Base-by-base conservation (phyloP, 805 yeast species). In the Pichia californica region DNA sequence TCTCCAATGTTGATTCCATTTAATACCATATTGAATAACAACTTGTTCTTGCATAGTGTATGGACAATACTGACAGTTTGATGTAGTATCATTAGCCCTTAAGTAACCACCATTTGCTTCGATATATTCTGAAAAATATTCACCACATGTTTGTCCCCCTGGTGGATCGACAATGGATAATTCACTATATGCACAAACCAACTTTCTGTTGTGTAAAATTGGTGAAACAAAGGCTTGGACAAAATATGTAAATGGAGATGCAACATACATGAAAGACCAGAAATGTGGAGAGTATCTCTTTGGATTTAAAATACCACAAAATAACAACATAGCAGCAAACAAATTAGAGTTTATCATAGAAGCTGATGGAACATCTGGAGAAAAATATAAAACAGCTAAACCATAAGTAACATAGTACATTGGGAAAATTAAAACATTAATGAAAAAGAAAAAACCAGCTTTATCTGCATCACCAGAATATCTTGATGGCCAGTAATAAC, bases 211-310 rank as follows among this genome's bases (percentile, higher is more conserved):
- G 50, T 81, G 81, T 41, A 72, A 68, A 25, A 59, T 63, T 28
- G 65, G 69, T 36, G 79, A 66, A 49, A 82, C 68, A 40, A 76
- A 68, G 31, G 52, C 53, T 48, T 77, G 79, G 46, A 86, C 67
- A 57, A 82, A 76, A 57, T 87, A 86, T 1, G 91, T 83, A 63
- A 74, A 74, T 14, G 84, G 94, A 19, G 86, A 80, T 19, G 70
- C 71, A 51, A 82, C 74, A 73, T 83, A 81, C 88, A 87, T 83
- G 61, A 61, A 35, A 62, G 58, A 40, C 72, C 73, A 26, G 79
- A 73, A 52, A 76, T 68, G 68, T 69, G 83, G 93, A 78, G 84
- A 73, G 41, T 69, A 64, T 6, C 49, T 33, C 7, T 63, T 64
- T 19, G 81, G 77, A 53, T 80, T 86, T 45, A 80, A 67, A 44